phyloP scores from a whole-genome alignment of 768 basidiomycete species.

The Hygrophorus russula region DNA sequence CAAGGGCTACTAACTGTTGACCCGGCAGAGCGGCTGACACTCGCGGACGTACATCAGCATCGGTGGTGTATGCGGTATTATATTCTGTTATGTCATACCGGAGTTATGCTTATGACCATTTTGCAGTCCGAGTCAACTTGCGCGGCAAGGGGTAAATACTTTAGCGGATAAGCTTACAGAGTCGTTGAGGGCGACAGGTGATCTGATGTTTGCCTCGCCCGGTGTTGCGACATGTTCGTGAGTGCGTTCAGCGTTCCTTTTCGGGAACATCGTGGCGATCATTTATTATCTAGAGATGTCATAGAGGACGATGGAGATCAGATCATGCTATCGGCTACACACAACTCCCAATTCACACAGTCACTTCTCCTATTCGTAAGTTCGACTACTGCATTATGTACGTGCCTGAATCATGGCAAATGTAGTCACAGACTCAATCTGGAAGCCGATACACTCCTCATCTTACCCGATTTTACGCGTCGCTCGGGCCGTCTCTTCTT shows the following conservation, averaged over 20 bases:
- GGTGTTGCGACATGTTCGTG: slow-evolving; percentile 24
- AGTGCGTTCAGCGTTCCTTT: slow-evolving; percentile 2
- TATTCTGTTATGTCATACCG: background rate
- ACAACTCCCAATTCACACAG: slow-evolving; percentile 69
- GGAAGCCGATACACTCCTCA: slow-evolving; percentile 64
- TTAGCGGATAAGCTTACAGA: slow-evolving; percentile 66
- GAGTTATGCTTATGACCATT: background rate
- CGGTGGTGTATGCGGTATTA: slow-evolving; percentile 65
- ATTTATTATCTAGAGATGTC: slow-evolving; percentile 12
- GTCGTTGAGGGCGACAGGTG: slow-evolving; percentile 56
- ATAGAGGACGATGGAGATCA: slow-evolving; percentile 47
- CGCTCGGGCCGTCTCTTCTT: slow-evolving; percentile 40
- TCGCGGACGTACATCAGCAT: slow-evolving; percentile 39
- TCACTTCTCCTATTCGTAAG: slow-evolving; percentile 71
- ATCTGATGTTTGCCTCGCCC: slow-evolving; percentile 63
- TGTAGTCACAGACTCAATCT: slow-evolving; percentile 71
- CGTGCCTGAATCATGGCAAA: background rate
- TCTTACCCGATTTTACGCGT: slow-evolving; percentile 74
- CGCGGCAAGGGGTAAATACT: slow-evolving; percentile 32
- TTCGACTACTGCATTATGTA: slow-evolving; percentile 17
- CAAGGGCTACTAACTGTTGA: slow-evolving; percentile 64
- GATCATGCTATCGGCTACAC: slow-evolving; percentile 45
- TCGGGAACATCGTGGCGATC: background rate
- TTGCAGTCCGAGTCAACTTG: slow-evolving; percentile 59
- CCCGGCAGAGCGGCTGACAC: slow-evolving; percentile 53